These are phyloP conservation scores for Suhomyces coccinellae DNA, from an alignment of 1,139 yeast genomes.

Conservation along the genomic window DNA sequence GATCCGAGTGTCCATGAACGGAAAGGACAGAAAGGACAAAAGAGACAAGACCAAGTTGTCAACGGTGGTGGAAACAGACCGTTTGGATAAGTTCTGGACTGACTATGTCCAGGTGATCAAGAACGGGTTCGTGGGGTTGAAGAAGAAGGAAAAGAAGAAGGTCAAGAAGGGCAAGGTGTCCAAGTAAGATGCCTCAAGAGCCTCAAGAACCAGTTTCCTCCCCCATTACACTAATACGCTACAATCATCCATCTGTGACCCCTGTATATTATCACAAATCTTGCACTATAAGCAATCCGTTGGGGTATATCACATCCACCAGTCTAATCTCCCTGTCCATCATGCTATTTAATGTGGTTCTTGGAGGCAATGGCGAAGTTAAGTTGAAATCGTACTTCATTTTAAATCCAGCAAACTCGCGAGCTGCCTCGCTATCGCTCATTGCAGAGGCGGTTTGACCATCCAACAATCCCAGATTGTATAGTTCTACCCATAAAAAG, in stretches of 20 bases:
- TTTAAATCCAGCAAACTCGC: slow-evolving; percentile 24
- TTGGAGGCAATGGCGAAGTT: slow-evolving; percentile 44
- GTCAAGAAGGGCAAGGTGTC: slow-evolving; percentile 40
- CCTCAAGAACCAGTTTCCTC: too few species aligned
- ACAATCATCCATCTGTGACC: too few species aligned
- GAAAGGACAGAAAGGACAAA: slow-evolving; percentile 38
- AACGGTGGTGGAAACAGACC: slow-evolving; percentile 60
- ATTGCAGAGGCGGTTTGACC: slow-evolving; percentile 17
- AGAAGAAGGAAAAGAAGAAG: slow-evolving; percentile 66
- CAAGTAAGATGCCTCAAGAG: too few species aligned
- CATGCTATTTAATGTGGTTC: slow-evolving; percentile 30
- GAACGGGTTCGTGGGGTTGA: slow-evolving; percentile 57
- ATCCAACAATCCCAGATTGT: slow-evolving; percentile 33
- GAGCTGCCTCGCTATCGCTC: slow-evolving; percentile 22
- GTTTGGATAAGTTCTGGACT: slow-evolving; percentile 67
- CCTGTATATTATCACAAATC: slow-evolving; percentile 10
- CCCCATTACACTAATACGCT: too few species aligned
- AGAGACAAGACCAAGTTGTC: slow-evolving; percentile 54
- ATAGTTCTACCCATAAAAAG: slow-evolving; percentile 57
- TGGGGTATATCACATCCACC: slow-evolving; percentile 41
- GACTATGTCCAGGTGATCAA: slow-evolving; percentile 66
- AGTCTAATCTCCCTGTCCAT: slow-evolving; percentile 25
- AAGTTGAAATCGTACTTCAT: slow-evolving; percentile 35
- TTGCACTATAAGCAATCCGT: slow-evolving; percentile 45
- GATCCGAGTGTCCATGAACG: slow-evolving; percentile 59